Evolutionary conservation across 179 eudicot genomes (phyloP).

Genomic region (Patellifolia procumbens): DNA sequence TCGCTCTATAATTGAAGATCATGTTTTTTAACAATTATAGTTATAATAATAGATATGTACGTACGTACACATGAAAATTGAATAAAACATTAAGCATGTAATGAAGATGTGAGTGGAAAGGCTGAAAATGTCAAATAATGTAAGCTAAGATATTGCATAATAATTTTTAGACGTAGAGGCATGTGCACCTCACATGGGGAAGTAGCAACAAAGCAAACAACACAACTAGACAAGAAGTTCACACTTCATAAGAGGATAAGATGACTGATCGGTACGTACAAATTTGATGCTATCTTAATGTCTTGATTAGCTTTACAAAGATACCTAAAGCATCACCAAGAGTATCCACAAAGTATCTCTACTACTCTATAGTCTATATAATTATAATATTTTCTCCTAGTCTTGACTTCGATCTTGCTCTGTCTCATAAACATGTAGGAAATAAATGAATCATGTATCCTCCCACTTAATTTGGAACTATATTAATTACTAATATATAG

Average conservation of each 20-base stretch:
- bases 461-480: too few relatives aligned
- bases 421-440: neutral
- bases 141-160: neutral
- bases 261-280: neutral
- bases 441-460: too few relatives aligned
- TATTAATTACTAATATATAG: too few relatives aligned
- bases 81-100: neutral
- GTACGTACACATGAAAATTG: too few relatives aligned
- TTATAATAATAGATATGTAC: too few relatives aligned
- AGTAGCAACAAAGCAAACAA: neutral
- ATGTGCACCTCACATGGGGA: slow-evolving; percentile 5
- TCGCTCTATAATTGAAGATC: too few relatives aligned
- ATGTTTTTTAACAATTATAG: too few relatives aligned
- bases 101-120: neutral
- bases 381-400: too few relatives aligned
- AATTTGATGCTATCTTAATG: slow-evolving; percentile 1
- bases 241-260: neutral
- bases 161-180: neutral
- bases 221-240: neutral
- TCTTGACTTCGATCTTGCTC: neutral
- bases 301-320: slow-evolving; percentile 15
- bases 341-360: neutral
- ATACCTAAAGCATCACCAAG: neutral
- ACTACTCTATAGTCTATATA: too few relatives aligned
- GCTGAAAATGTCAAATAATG: too few relatives aligned